A percentile compares a stretch with the other conserved stretches of the same genome.
Conservation (phyloP, 306 rosid species). For the Fragaria vesca region DNA sequence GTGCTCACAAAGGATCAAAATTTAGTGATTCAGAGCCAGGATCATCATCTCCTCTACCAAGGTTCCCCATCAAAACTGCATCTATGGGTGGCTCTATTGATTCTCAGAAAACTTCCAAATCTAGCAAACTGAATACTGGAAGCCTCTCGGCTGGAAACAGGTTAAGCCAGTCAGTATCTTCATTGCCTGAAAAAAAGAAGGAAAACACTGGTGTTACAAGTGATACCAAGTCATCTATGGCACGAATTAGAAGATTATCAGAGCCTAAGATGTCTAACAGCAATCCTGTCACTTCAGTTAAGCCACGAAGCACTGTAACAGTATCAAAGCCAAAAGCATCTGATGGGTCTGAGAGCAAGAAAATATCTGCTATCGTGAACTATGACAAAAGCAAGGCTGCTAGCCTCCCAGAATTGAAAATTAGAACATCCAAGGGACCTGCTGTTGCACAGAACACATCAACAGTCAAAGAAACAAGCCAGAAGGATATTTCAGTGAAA, state of each 20-base stretch:
- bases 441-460: conserved; percentile 42
- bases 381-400: conserved; percentile 83
- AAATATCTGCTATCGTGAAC: conserved; percentile 75
- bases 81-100: conserved; percentile 66
- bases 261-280: conserved; percentile 69
- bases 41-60: conserved; percentile 75
- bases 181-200: conserved; percentile 70
- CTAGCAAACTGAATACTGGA: conserved; percentile 55
- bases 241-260: conserved; percentile 81
- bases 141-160: conserved; percentile 53
- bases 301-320: conserved; percentile 37
- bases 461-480: conserved; percentile 44
- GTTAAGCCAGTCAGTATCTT: conserved; percentile 68
- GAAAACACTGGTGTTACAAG: conserved; percentile 51
- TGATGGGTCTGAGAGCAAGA: conserved; percentile 66
- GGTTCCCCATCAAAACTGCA: conserved; percentile 47
- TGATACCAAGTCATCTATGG: conserved; percentile 74
- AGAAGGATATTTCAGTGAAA: conserved; percentile 42
- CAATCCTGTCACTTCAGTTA: conserved; percentile 54
- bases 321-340: conserved; percentile 48
- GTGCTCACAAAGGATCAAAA: conserved; percentile 70
- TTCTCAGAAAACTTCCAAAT: conserved; percentile 60
- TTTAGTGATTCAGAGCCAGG: conserved; percentile 93
- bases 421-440: conserved; percentile 65
- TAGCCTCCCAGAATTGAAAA: conserved; percentile 89